Percentiles rank a stretch among this genome's conserved stretches.
phyloP scores from a whole-genome alignment of 1,139 yeast species.

The Debaryomycetaceae sp. region DNA sequence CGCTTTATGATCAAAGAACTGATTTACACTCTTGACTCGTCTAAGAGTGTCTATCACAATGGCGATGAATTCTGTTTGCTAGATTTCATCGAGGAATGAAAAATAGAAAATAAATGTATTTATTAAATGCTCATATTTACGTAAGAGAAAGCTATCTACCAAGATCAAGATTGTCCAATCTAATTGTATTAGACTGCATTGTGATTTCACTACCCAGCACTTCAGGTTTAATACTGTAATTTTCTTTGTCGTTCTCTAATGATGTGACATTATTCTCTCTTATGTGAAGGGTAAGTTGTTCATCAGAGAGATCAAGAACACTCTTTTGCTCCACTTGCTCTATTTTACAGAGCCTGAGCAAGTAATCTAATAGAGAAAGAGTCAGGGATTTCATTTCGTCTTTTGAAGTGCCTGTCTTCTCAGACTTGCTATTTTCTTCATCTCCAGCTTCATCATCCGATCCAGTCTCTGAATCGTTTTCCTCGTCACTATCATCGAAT shows the following conservation, averaged over 20 bases:
- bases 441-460: constrained; percentile 13
- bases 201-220: constrained; percentile 19
- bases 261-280: constrained; percentile 55
- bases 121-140: neutral
- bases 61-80: neutral
- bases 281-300: constrained; percentile 59
- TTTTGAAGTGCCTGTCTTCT: constrained; percentile 14
- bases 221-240: constrained; percentile 10
- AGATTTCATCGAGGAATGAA: neutral
- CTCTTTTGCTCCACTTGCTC: constrained; percentile 61
- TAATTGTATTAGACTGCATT: constrained; percentile 32
- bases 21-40: constrained; percentile 2
- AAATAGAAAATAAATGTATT: neutral
- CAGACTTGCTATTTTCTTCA: constrained; percentile 8
- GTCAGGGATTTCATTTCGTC: constrained; percentile 20
- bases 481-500: constrained; percentile 25
- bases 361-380: constrained; percentile 62
- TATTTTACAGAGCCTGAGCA: constrained; percentile 57
- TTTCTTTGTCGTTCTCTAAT: constrained; percentile 13
- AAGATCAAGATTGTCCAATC: constrained; percentile 31
- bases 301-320: constrained; percentile 59
- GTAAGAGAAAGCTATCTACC: constrained; percentile 3
- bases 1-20: constrained; percentile 8
- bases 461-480: constrained; percentile 20
- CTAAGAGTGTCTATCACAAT: neutral